Evolutionary conservation across 805 yeast genomes (phyloP), one percentile per base, ranked within the genome.

Genomic region (Schwanniomyces vanrijiae): DNA sequence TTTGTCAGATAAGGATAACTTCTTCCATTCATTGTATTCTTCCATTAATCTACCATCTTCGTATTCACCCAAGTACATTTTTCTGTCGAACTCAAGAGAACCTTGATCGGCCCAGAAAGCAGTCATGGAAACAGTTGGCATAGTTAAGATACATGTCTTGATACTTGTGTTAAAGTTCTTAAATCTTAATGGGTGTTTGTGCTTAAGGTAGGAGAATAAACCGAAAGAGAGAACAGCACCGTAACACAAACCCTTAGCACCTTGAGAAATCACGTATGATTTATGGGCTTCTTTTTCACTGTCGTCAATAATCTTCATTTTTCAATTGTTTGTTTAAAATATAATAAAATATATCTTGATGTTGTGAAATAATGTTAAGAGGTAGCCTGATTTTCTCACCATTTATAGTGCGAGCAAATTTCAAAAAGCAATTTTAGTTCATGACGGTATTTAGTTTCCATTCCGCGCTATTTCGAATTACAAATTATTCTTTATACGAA

Each of bases 61-160:
- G 42, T 63, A 61, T 9, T 56, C 65, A 24, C 64, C 54, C 11
- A 63, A 58, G 56, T 72, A 66, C 69, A 69, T 60, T 40, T 59
- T 56, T 43, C 65, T 59, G 52, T 73, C 77, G 47, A 71, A 73
- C 47, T 70, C 76, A 49, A 71, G 64, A 19, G 76, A 70, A 13
- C 78, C 78, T 48, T 69, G 71, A 50, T 73, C 78, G 11, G 76
- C 77, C 59, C 58, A 73, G 47, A 73, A 71, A 0, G 75, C 76
- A 10, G 60, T 62, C 35, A 61, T 44, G 1, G 69, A 58, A 42
- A 71, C 58, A 7, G 77, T 69, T 28, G 78, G 78, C 67, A 71
- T 64, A 20, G 64, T 59, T 31, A 71, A 42, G 39, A 71, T 55
- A 50, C 69, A 63, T 11, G 78, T 59, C 54, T 69, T 73, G 47